A percentile compares a stretch with the other conserved stretches of the same genome.
These are phyloP conservation scores for Cylindrotheca closterium DNA, from an alignment of 108 stramenopile species.

Conservation along the genomic window DNA sequence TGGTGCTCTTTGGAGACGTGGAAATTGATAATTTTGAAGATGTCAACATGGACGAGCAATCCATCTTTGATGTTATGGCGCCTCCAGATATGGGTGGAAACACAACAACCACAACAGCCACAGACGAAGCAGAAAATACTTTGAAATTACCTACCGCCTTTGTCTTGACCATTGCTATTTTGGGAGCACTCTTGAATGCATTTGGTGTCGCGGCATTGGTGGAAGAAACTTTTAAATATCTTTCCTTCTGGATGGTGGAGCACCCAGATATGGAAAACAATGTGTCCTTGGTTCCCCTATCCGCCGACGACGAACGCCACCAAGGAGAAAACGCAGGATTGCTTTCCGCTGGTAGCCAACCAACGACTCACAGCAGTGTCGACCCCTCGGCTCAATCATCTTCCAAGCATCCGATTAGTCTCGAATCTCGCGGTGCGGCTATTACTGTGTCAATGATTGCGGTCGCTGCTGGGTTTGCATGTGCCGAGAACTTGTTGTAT, in stretches of 20 bases:
- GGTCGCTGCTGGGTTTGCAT: constrained; percentile 77
- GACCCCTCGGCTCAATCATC: not conserved
- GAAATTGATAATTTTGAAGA: constrained; percentile 7
- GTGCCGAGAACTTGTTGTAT: constrained; percentile 82
- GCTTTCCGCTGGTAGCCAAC: not conserved
- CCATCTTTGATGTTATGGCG: constrained; percentile 45
- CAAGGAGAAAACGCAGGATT: constrained; percentile 30
- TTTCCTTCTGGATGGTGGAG: constrained; percentile 76
- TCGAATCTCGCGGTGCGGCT: constrained; percentile 43
- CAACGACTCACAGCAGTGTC: constrained; percentile 11
- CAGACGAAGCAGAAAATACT: constrained; percentile 7
- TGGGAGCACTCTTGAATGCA: constrained; percentile 32
- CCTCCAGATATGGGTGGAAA: constrained; percentile 29
- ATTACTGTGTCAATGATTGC: constrained; percentile 85
- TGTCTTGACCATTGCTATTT: constrained; percentile 40
- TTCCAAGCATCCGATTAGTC: not conserved
- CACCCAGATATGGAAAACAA: constrained; percentile 70
- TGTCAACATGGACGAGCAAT: not conserved
- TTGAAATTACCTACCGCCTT: constrained; percentile 55
- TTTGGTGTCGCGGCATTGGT: constrained; percentile 70
- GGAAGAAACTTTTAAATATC: constrained; percentile 82
- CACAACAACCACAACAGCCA: not conserved
- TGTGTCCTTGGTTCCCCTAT: constrained; percentile 14
- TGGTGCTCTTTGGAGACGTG: constrained; percentile 41
- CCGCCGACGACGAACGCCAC: constrained; percentile 40